These are phyloP conservation scores for peach (Prunus persica) DNA, from an alignment of 306 rosid species.

Conservation along the genomic window DNA sequence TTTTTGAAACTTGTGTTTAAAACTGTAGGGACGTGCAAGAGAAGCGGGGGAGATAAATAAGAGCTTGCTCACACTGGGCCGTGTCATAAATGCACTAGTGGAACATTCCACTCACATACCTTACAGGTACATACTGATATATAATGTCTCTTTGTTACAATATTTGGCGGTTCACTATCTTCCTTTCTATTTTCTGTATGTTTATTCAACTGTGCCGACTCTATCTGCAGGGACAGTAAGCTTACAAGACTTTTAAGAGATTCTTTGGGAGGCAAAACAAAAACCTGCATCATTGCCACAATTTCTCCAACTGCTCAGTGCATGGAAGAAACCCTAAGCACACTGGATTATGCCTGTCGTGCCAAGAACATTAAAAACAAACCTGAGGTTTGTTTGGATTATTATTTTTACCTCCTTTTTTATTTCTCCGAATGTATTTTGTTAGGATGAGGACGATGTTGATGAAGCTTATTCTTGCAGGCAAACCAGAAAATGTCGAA, in stretches of 20 bases:
- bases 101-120: constrained; percentile 94
- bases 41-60: constrained; percentile 99
- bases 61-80: constrained; percentile 96
- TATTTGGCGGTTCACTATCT: not conserved
- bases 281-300: constrained; percentile 93
- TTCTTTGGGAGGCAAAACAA: constrained; percentile 97
- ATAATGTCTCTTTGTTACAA: not conserved
- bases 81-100: constrained; percentile 92
- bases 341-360: constrained; percentile 89
- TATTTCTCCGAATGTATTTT: constrained; percentile 1
- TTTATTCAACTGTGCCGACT: not conserved
- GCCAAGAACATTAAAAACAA: constrained; percentile 88
- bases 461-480: constrained; percentile 36
- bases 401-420: constrained; percentile 10
- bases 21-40: constrained; percentile 87
- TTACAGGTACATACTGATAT: constrained; percentile 57
- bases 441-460: constrained; percentile 14
- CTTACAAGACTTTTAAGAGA: constrained; percentile 91
- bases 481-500: constrained; percentile 92
- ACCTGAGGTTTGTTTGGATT: constrained; percentile 73
- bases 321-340: constrained; percentile 91
- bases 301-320: constrained; percentile 77
- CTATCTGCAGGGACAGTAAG: constrained; percentile 79
- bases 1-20: constrained; percentile 4
- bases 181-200: constrained; percentile 3